Evolutionary conservation across 2,329 filamentous ascomycete species (phyloP).

Genomic region (Emericellopsis cladophorae): DNA sequence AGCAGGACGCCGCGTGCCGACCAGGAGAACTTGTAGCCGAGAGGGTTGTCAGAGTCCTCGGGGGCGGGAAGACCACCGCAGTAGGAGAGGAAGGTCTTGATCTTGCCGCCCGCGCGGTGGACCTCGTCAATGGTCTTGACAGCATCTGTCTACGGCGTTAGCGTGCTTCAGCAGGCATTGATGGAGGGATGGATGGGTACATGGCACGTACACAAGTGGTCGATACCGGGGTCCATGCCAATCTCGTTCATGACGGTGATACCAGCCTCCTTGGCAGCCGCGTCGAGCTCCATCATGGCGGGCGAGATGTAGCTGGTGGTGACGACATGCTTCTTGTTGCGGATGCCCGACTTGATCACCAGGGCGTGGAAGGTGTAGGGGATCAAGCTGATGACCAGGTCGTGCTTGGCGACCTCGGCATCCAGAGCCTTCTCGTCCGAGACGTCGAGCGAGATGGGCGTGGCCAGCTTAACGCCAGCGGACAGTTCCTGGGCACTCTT

Average conservation of each 20-base stretch:
- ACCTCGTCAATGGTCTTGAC: slow-evolving; percentile 81
- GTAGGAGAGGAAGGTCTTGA: slow-evolving; percentile 69
- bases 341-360: slow-evolving; percentile 89
- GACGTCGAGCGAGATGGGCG: slow-evolving; percentile 75
- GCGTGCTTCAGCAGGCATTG: slow-evolving; percentile 13
- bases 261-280: slow-evolving; percentile 72
- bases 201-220: slow-evolving; percentile 37
- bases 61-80: slow-evolving; percentile 66
- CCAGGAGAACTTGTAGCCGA: slow-evolving; percentile 85
- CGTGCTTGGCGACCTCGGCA: slow-evolving; percentile 64
- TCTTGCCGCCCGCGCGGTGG: slow-evolving; percentile 78
- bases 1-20: slow-evolving; percentile 75
- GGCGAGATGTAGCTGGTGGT: slow-evolving; percentile 90
- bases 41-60: slow-evolving; percentile 73
- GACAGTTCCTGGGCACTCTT: slow-evolving; percentile 64
- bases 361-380: slow-evolving; percentile 82
- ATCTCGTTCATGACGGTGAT: slow-evolving; percentile 99
- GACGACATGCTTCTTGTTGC: slow-evolving; percentile 89
- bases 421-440: slow-evolving; percentile 65
- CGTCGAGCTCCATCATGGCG: slow-evolving; percentile 81
- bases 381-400: slow-evolving; percentile 72
- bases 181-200: slow-evolving; percentile 7
- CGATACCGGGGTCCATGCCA: slow-evolving; percentile 60
- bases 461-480: slow-evolving; percentile 58
- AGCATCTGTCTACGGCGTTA: slow-evolving; percentile 43